Evolutionary conservation across 2,329 filamentous ascomycete genomes (phyloP), one percentile per base, ranked within the genome.

Genomic region (Aspergillus sp.): DNA sequence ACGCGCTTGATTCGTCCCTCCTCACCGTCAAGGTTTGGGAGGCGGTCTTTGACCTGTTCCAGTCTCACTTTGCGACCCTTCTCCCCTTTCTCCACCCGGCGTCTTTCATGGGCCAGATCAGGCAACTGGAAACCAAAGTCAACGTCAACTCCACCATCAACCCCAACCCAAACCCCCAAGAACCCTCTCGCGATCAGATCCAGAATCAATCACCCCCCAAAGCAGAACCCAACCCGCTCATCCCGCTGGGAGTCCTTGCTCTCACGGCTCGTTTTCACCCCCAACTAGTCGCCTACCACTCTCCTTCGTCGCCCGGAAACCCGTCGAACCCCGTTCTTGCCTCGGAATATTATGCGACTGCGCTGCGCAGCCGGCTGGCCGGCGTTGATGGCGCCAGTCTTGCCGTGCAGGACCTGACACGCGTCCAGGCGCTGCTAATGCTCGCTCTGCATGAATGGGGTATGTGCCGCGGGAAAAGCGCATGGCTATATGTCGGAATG

Each of bases 401-500:
- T 17, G 76, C 77, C 3, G 65, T 73, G 1, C 76, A 81, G 3
- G 81, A 82, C 48, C 73, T 86, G n/a, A 79, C 82, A 46, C 80
- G 80, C 19, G 80, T 81, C 0, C 85, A 87, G 67, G 82, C 83
- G 4, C 74, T 83, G 23, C 72, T 87, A 31, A 85, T 87, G 83
- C 76, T 87, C 4, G 82, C 81, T 3, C 74, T 85, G 53, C 84
- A 86, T 64, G 84, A 86, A 65, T 87, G 84, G 83, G 82, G 83
- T 31, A 84, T 83, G 76, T 81, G 80, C 60, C 79, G 82, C 53
- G 84, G 84, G 15, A 77, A 77, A 43, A 82, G 80, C 57, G 83
- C 84, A 7, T 87, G 83, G 81, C 65, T 80, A 17, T 82, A 82
- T 59, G 77, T 82, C 45, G 79, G 79, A 5, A 77, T 83, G 66